Evolutionary conservation across 1,284 basidiomycete species (phyloP).

Genomic region (Ustilago crameri): DNA sequence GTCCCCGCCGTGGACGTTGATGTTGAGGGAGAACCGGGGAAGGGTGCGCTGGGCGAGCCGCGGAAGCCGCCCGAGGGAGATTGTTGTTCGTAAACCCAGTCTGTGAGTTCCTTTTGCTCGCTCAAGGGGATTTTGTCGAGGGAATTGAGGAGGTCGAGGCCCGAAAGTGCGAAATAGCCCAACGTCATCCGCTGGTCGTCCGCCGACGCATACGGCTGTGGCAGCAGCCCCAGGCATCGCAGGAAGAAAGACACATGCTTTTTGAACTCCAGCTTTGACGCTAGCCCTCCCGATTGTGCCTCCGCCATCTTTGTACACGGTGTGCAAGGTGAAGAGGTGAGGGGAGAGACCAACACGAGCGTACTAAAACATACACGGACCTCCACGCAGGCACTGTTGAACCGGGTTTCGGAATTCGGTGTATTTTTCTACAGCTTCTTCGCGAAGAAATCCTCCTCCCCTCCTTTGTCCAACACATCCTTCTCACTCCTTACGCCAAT

Average conservation of each 20-base stretch:
- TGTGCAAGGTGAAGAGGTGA: background rate
- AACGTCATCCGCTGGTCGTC: conserved; percentile 66
- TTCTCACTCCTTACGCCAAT: too few relatives aligned
- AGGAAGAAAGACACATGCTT: conserved; percentile 61
- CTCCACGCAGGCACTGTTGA: too few relatives aligned
- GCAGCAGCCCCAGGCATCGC: conserved; percentile 59
- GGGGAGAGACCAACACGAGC: conserved; percentile 10
- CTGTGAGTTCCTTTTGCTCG: conserved; percentile 52
- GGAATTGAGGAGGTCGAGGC: conserved; percentile 54
- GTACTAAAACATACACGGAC: conserved; percentile 8
- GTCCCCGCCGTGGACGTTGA: background rate
- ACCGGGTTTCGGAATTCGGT: too few relatives aligned
- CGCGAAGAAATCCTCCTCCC: too few relatives aligned
- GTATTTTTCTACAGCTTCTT: too few relatives aligned
- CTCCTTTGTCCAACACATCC: too few relatives aligned
- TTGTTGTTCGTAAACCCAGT: conserved; percentile 90
- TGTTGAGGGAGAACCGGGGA: background rate
- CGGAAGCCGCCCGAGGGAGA: conserved; percentile 67
- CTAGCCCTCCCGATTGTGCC: background rate
- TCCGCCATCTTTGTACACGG: too few relatives aligned
- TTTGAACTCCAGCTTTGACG: conserved; percentile 12
- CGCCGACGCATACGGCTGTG: conserved; percentile 55
- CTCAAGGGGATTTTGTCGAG: conserved; percentile 19
- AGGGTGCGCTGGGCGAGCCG: conserved; percentile 12
- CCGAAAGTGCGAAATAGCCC: conserved; percentile 62